Base-by-base conservation (phyloP, 805 yeast genomes). In the Torulaspora indica region DNA sequence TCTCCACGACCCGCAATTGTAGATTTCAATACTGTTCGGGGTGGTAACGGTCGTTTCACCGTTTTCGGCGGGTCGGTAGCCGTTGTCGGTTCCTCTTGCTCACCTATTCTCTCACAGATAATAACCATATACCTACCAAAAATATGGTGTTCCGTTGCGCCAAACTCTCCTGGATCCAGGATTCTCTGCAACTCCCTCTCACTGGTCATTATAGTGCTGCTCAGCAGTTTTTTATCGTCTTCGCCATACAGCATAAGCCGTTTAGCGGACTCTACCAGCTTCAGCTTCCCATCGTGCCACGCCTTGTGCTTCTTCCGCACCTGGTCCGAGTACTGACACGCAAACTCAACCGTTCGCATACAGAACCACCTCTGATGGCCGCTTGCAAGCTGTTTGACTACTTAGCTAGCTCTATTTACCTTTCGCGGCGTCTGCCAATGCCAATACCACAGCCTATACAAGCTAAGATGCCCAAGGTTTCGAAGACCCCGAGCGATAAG, bases 371-470 rank as follows among this genome's bases (percentile, higher is more conserved):
- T 20, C 13, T 18, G 4, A 5, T 33, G 22, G 5, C 22, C 22
- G 22, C 22, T 20, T 20, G 4, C 5, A 20, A 20, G 22, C 18
- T 15, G 12, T 31, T 31, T 8, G 18, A 30, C 33, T 30, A 14
- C 17, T 30, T 13, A 17, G 20, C 9, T 30, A 13, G 6, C 4
- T 13, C 33, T 31, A 15, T 31, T 18, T 31, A 31, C 23, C 15
- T 18, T 23, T 37, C 40, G 27, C 40, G 40, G 33, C 47, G 38
- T 6, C 70, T 49, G 2, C 77, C 76, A 35, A 74, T 70, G 5
- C 72, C 77, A 37, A 75, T 61, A 1, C 78, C 79, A 27, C 73
- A 66, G 13, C 73, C 73, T 24, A 74, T 61, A 52, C 74, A 67
- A 0, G 72, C 78, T 15, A 70, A 45, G 4, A 68, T 53, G 1